Percentiles rank a stretch among this genome's conserved stretches.
phyloP scores from a whole-genome alignment of 345 rosid species.

The Citrus unshiu region DNA sequence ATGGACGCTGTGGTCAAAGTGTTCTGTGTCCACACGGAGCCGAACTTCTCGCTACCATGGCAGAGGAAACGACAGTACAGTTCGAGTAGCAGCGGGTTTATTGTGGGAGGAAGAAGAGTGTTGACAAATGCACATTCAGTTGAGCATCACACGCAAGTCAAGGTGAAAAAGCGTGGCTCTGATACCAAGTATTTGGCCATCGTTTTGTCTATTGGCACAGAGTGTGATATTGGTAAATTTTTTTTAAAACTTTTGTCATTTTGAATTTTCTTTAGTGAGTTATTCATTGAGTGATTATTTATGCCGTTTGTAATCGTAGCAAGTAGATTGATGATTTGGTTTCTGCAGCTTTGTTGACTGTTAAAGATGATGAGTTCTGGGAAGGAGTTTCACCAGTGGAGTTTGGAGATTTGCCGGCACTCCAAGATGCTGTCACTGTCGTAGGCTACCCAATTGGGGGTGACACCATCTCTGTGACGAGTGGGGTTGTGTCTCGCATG shows the following conservation, averaged over 20 bases:
- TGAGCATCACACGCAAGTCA: constrained; percentile 90
- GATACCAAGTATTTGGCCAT: constrained; percentile 88
- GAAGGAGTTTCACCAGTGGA: constrained; percentile 82
- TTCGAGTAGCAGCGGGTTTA: constrained; percentile 84
- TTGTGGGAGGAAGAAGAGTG: constrained; percentile 66
- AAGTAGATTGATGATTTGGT: background rate
- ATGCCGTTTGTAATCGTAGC: background rate
- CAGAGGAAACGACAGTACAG: constrained; percentile 88
- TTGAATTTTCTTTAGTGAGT: background rate
- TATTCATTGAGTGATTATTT: background rate
- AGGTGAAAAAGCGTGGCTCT: constrained; percentile 87
- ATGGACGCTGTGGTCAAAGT: constrained; percentile 97
- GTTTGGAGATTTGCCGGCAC: constrained; percentile 90
- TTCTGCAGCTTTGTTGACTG: constrained; percentile 64
- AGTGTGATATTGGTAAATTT: constrained; percentile 80
- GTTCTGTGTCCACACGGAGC: constrained; percentile 89
- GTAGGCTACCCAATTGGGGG: constrained; percentile 98
- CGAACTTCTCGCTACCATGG: constrained; percentile 91
- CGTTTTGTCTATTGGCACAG: constrained; percentile 84
- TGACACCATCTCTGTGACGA: constrained; percentile 93
- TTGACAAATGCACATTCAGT: constrained; percentile 93
- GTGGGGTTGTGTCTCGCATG: constrained; percentile 92
- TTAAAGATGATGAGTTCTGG: constrained; percentile 88
- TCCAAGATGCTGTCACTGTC: constrained; percentile 96
- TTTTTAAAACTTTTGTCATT: background rate